Evolutionary conservation across 768 basidiomycete species (phyloP), one percentile per base, ranked within the genome.

Genomic region (Termitomyces sp.): DNA sequence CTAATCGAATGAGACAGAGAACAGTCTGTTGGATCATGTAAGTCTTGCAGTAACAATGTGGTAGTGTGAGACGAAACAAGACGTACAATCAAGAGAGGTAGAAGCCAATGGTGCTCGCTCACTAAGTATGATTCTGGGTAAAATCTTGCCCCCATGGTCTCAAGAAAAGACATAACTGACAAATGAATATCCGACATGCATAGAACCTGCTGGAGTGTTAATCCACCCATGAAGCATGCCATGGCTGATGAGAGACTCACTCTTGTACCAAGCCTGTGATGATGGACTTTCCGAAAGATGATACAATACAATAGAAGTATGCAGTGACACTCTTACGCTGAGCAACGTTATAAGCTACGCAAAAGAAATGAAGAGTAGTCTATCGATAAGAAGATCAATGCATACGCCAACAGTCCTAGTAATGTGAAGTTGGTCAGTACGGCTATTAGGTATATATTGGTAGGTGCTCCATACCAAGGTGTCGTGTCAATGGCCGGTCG

Each of bases 401-500:
- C 17, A 2, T 50, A 50, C 49, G 3, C 32, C 49, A 23, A 50
- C 32, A 50, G 34, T 34, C 49, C 49, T 50, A 27, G 14, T 2
- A 7, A 39, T 8, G 3, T 39, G 9, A 50, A 23, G 14, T 7
- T 9, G 25, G 30, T 34, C 34, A 34, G 34, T 12, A 3, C 14
- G 5, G 43, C n/a, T 14, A 14, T 5, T 23, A 19, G 19, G 8
- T n/a, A 3, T 21, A 12, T 37, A 34, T 25, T 3, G 3, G 5
- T 11, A 23, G 6, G 16, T 4, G 17, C 19, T 21, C 37, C 49
- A 7, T 7, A 35, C 49, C 49, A 50, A 35, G 49, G 34, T 23
- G 37, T 35, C 3, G 34, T 21, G 10, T 50, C 73, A 35, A 79
- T 73, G 27, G 63, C 66, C 2, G 51, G 44, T 4, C 52, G 49